A percentile compares a stretch with the other conserved stretches of the same genome.
phyloP scores from a whole-genome alignment of 768 basidiomycete genomes.

The Hypholoma sublateritium region DNA sequence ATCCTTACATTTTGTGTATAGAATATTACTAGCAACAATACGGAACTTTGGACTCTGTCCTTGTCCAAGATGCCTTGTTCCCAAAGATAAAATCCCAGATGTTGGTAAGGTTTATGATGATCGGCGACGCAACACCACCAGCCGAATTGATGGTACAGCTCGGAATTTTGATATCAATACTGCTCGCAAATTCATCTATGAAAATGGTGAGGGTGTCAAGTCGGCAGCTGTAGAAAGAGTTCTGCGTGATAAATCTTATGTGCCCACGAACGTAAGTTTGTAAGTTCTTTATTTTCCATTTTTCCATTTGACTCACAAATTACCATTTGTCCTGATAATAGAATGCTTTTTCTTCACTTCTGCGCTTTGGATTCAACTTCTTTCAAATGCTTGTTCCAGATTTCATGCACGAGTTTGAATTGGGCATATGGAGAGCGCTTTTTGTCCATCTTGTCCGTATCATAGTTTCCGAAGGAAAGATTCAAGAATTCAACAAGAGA shows the following conservation, averaged over 20 bases:
- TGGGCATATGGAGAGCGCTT: slow-evolving; percentile 33
- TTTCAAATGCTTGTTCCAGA: slow-evolving; percentile 28
- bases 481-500: slow-evolving; percentile 13
- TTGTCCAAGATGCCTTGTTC: slow-evolving; percentile 36
- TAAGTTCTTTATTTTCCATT: neutral
- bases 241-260: slow-evolving; percentile 3
- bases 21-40: slow-evolving; percentile 35
- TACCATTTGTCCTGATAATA: slow-evolving; percentile 4
- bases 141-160: slow-evolving; percentile 8
- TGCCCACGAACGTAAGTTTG: slow-evolving; percentile 12
- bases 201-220: slow-evolving; percentile 5
- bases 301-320: neutral
- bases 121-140: neutral
- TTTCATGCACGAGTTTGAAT: slow-evolving; percentile 36
- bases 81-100: slow-evolving; percentile 21
- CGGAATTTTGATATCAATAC: neutral
- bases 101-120: slow-evolving; percentile 27
- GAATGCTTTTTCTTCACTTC: slow-evolving; percentile 29
- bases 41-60: slow-evolving; percentile 29
- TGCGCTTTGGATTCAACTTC: slow-evolving; percentile 17
- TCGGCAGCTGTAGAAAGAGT: neutral
- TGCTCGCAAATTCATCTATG: slow-evolving; percentile 5
- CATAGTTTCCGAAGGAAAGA: slow-evolving; percentile 12
- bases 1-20: neutral
- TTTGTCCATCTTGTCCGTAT: slow-evolving; percentile 32